A percentile compares a stretch with the other conserved stretches of the same genome.
Conservation (phyloP, 2,329 filamentous ascomycete genomes). For the Whalleya microplaca region DNA sequence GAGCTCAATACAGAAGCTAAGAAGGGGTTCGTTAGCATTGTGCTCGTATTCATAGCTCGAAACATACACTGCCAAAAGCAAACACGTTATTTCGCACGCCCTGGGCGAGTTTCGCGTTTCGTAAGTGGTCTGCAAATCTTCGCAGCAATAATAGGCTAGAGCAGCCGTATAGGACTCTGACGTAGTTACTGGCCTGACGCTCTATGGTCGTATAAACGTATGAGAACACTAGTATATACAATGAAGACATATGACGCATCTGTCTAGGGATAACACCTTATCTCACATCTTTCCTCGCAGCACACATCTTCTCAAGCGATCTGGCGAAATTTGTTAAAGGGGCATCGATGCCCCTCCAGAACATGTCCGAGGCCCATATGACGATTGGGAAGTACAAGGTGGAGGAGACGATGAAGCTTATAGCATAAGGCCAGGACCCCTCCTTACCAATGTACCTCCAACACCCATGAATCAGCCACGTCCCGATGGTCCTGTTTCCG, state of each 20-base stretch:
- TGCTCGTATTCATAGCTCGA: too few species aligned
- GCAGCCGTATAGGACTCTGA: too few species aligned
- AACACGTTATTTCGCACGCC: too few species aligned
- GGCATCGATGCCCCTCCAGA: slow-evolving; percentile 39
- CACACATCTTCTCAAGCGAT: slow-evolving; percentile 35
- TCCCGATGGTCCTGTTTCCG: slow-evolving; percentile 34
- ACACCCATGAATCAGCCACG: slow-evolving; percentile 34
- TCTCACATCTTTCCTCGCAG: slow-evolving; percentile 12
- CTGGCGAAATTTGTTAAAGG: slow-evolving; percentile 33
- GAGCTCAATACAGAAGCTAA: too few species aligned
- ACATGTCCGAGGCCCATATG: slow-evolving; percentile 58
- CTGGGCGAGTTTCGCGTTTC: too few species aligned
- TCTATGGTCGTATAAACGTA: neutral
- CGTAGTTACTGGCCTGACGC: too few species aligned
- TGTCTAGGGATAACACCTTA: neutral
- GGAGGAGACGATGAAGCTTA: slow-evolving; percentile 32
- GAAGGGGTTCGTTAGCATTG: too few species aligned
- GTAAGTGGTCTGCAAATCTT: too few species aligned
- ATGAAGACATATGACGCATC: neutral
- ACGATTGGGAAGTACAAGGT: slow-evolving; percentile 37
- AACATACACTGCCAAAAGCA: too few species aligned
- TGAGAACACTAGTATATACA: neutral
- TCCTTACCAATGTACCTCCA: slow-evolving; percentile 39
- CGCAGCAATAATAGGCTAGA: too few species aligned
- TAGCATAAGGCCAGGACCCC: slow-evolving; percentile 30